Percentiles rank a stretch among this genome's conserved stretches.
These are phyloP conservation scores for Glycine soja DNA, from an alignment of 306 rosid species.

Conservation along the genomic window DNA sequence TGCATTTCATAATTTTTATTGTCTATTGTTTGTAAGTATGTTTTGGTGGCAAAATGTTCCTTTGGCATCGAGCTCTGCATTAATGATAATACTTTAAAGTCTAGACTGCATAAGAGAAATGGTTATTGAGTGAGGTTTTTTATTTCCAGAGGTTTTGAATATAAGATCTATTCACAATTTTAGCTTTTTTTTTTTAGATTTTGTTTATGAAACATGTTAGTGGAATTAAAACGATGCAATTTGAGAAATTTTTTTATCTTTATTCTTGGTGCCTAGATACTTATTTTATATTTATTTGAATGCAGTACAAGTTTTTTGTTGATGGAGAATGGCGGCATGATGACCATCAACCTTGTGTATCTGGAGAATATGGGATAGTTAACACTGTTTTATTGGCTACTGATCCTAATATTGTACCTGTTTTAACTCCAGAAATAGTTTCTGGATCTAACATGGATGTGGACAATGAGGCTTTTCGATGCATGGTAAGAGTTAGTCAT, in stretches of 20 bases:
- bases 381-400: slow-evolving; percentile 80
- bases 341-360: slow-evolving; percentile 73
- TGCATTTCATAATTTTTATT: slow-evolving; percentile 15
- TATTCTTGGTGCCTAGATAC: slow-evolving; percentile 40
- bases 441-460: slow-evolving; percentile 94
- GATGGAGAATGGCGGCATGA: slow-evolving; percentile 98
- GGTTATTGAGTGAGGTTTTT: slow-evolving; percentile 3
- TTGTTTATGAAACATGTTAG: not conserved
- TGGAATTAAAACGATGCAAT: slow-evolving; percentile 14
- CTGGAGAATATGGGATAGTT: slow-evolving; percentile 84
- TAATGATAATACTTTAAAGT: slow-evolving; percentile 22
- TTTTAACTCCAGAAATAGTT: slow-evolving; percentile 59
- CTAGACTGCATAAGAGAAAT: slow-evolving; percentile 22
- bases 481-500: slow-evolving; percentile 65
- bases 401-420: slow-evolving; percentile 68
- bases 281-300: slow-evolving; percentile 41
- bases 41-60: slow-evolving; percentile 23
- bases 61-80: slow-evolving; percentile 20
- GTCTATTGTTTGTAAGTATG: not conserved
- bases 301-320: slow-evolving; percentile 98
- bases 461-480: slow-evolving; percentile 80
- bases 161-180: slow-evolving; percentile 3
- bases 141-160: slow-evolving; percentile 25
- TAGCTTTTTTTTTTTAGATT: not conserved
- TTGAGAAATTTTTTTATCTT: slow-evolving; percentile 35